These are phyloP conservation scores for Vanrija pseudolonga DNA, from an alignment of 1,284 basidiomycete species.

Conservation along the genomic window DNA sequence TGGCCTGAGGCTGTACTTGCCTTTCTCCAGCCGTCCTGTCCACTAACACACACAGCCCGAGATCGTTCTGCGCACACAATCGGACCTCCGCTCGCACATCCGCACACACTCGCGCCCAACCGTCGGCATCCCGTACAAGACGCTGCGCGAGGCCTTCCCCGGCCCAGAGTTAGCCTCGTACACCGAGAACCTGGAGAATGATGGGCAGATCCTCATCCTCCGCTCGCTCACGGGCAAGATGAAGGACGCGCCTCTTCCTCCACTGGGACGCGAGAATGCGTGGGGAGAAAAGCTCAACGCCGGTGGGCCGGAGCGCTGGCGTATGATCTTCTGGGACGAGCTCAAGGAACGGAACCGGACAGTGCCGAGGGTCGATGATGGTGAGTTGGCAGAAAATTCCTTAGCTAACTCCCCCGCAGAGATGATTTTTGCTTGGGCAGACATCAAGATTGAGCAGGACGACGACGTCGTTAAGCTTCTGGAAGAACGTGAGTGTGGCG, in stretches of 20 bases:
- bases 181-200: conserved; percentile 34
- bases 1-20: not conserved
- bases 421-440: conserved; percentile 44
- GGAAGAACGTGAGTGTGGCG: conserved; percentile 27
- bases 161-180: conserved; percentile 14
- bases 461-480: conserved; percentile 47
- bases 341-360: conserved; percentile 37
- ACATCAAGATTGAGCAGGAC: conserved; percentile 39
- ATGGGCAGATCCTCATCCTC: conserved; percentile 44
- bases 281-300: conserved; percentile 33
- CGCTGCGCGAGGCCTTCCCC: conserved; percentile 33
- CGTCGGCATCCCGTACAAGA: conserved; percentile 29
- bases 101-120: conserved; percentile 36
- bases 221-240: conserved; percentile 33
- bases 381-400: conserved; percentile 23
- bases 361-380: conserved; percentile 39
- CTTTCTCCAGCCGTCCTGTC: too few species aligned
- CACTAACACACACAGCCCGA: conserved; percentile 34
- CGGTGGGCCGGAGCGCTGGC: conserved; percentile 35
- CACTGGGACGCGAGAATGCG: conserved; percentile 39
- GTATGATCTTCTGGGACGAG: conserved; percentile 46
- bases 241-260: conserved; percentile 39
- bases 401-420: conserved; percentile 19
- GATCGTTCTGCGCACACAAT: conserved; percentile 28
- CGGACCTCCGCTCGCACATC: conserved; percentile 39